Percentiles rank a stretch among this genome's conserved stretches.
phyloP scores from a whole-genome alignment of 1,284 basidiomycete species.

The Fomitiporia mediterranea region DNA sequence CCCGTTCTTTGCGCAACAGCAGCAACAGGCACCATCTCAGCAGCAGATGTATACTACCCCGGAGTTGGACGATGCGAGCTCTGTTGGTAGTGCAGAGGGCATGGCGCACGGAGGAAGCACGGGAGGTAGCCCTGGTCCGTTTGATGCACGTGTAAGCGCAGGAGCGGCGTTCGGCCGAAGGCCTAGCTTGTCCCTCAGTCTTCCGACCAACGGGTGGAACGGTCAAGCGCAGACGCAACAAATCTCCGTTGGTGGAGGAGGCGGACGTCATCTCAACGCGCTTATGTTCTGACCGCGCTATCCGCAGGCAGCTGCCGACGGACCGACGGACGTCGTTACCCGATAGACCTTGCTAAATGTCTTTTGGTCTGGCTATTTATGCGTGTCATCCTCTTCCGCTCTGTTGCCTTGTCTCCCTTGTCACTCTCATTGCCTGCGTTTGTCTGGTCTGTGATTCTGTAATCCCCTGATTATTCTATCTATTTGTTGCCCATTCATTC shows the following conservation, averaged over 20 bases:
- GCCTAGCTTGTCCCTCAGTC: conserved; percentile 17
- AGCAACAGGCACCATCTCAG: conserved; percentile 13
- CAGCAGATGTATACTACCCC: conserved; percentile 30
- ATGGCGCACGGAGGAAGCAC: conserved; percentile 12
- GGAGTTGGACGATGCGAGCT: conserved; percentile 40
- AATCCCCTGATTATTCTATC: not conserved
- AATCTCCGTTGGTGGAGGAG: not conserved
- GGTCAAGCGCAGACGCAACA: not conserved
- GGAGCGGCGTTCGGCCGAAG: conserved; percentile 8
- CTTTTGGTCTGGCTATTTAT: not conserved
- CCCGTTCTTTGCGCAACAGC: conserved; percentile 26
- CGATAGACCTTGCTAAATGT: no score
- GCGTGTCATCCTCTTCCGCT: not conserved
- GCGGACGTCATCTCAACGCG: conserved; percentile 4
- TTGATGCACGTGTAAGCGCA: not conserved
- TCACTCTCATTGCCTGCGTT: not conserved
- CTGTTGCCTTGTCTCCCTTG: not conserved
- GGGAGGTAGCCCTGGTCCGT: conserved; percentile 15
- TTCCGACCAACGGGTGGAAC: conserved; percentile 5
- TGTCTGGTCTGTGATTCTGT: not conserved
- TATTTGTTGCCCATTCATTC: not conserved
- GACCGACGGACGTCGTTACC: not conserved
- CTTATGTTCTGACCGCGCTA: conserved; percentile 7
- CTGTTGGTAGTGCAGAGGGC: conserved; percentile 29
- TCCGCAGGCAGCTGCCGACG: not conserved